Evolutionary conservation across 2,329 filamentous ascomycete species (phyloP).

Genomic region (Kalmusia sp.): DNA sequence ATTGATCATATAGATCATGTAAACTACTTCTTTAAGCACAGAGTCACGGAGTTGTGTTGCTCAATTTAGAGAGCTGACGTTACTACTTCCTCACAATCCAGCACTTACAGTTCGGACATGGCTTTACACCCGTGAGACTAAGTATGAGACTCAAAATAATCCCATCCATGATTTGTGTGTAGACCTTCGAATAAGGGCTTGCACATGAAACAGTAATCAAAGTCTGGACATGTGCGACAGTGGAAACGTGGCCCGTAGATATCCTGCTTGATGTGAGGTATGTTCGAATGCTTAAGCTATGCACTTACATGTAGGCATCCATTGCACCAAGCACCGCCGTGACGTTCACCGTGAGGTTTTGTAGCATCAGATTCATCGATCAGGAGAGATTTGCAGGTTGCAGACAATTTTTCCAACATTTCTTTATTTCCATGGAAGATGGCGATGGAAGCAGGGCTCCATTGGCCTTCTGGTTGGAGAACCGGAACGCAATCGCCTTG

Average conservation of each 20-base stretch:
- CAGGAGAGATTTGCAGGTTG: not conserved
- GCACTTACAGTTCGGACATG: too few species aligned
- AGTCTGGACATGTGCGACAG: not conserved
- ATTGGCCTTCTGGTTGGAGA: conserved; percentile 3
- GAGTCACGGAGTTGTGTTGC: too few species aligned
- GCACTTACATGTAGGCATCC: conserved; percentile 19
- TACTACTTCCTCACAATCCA: too few species aligned
- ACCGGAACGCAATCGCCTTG: conserved; percentile 8
- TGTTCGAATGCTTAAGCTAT: not conserved
- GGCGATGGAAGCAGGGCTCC: conserved; percentile 19
- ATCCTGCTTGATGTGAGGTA: not conserved
- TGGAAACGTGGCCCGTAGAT: conserved; percentile 6
- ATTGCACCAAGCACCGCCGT: conserved; percentile 6
- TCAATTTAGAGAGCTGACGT: too few species aligned
- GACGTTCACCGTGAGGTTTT: not conserved
- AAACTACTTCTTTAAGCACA: too few species aligned
- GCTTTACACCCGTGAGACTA: too few species aligned
- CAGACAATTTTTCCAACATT: conserved; percentile 11
- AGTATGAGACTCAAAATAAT: not conserved
- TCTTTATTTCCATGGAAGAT: conserved; percentile 16
- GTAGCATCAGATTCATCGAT: not conserved
- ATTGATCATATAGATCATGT: too few species aligned
- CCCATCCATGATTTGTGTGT: not conserved
- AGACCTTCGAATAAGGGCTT: conserved; percentile 2
- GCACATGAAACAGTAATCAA: conserved; percentile 9